Evolutionary conservation across 2,329 filamentous ascomycete species (phyloP), one percentile per base, ranked within the genome.

Genomic region (Ceratocystis cubensis): DNA sequence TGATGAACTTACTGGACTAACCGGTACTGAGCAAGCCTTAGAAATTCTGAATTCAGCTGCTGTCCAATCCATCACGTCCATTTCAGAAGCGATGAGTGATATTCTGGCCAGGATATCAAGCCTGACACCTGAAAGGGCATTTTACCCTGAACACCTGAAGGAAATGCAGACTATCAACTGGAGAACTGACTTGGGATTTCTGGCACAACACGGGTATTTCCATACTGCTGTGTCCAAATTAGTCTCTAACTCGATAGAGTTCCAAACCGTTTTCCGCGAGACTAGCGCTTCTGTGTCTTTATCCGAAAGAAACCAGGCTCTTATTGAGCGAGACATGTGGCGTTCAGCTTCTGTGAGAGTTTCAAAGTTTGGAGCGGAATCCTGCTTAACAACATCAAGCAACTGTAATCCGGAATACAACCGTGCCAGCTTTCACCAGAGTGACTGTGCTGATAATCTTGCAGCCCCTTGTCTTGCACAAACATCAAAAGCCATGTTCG

Each of bases 11-110:
- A 82, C 78, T 0, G 61, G 70, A 0, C 72, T 73, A 4, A 86
- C 81, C 0, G 84, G 84, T 0, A 83, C 81, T 0, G 83, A 86
- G 69, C 72, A 80, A 59, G 80, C 82, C 0, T 70, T 86, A 0
- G 69, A 71, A 0, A 81, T 83, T 1, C 71, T 86, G 0, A 56
- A 67, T 0, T 82, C 80, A 0, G 81, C 80, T 0, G 75, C 80
- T 0, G 72, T 83, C 0, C 71, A 73, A 20, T 86, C 83, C 0
- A 80, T 81, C 61, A 71, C 75, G 2, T 61, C 69, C 0, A 72
- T 85, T 0, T 72, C 72, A 2, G 25, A 67, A 0, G 73, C 74
- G 0, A 74, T 80, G 4, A 64, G 75, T 1, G 57, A 70, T 1
- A 63, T 79, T 0, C 71, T 83, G 0, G 2, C 46, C 0, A n/a